A percentile compares a stretch with the other conserved stretches of the same genome.
phyloP scores from a whole-genome alignment of 2,329 filamentous ascomycete species.

The Colletotrichum scovillei region DNA sequence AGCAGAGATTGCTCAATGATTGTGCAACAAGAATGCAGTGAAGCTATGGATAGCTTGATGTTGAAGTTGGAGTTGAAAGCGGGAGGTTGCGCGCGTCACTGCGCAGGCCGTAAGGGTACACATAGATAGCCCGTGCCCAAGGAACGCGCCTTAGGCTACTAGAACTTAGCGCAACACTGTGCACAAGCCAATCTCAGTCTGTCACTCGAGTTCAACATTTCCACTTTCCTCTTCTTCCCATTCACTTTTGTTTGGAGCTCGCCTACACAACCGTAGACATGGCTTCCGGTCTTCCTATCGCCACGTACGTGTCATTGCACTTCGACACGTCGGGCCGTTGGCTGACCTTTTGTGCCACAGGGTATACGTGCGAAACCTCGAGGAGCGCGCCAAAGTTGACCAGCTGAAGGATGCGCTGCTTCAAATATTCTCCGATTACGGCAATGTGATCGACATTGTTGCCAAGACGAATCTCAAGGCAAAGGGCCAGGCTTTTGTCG shows the following conservation, averaged over 20 bases:
- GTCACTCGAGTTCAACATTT: neutral
- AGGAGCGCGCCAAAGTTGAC: conserved; percentile 90
- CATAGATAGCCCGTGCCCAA: neutral
- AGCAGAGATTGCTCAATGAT: too few relatives aligned
- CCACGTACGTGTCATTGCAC: conserved; percentile 83
- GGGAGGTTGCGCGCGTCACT: neutral
- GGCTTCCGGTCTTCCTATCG: conserved; percentile 60
- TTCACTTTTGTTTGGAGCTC: neutral
- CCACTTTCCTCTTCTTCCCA: neutral
- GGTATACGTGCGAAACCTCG: conserved; percentile 83
- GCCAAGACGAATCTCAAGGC: conserved; percentile 91
- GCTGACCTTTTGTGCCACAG: conserved; percentile 56
- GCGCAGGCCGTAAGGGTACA: too few relatives aligned
- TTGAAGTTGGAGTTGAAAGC: neutral
- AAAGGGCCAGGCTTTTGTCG: conserved; percentile 95
- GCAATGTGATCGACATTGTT: conserved; percentile 84
- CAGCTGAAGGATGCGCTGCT: conserved; percentile 78
- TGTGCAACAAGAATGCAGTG: too few relatives aligned
- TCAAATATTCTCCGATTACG: conserved; percentile 89
- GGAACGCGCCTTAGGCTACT: neutral
- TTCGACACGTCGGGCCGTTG: conserved; percentile 63
- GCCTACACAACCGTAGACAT: conserved; percentile 40
- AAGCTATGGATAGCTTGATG: neutral
- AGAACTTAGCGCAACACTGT: neutral
- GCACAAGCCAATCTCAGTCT: neutral